Percentiles rank a stretch among this genome's conserved stretches.
Evolutionary conservation across 2,329 filamentous ascomycete species (phyloP).

Genomic region (Hypoxylon rubiginosum): DNA sequence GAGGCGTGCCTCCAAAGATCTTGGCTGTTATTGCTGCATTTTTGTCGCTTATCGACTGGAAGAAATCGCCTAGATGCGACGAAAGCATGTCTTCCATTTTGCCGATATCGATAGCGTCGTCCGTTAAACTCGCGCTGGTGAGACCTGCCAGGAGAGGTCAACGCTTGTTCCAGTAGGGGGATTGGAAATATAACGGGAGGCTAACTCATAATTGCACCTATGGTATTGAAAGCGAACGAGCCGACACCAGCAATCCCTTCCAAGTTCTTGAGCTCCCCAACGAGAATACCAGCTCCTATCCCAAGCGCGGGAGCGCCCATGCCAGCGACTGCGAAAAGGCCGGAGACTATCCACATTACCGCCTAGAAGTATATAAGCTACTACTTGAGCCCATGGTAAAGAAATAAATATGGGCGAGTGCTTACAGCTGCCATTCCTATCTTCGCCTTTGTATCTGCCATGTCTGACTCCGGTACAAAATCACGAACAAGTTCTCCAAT

Average conservation of each 20-base stretch:
- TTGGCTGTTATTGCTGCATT: slow-evolving; percentile 10
- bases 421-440: slow-evolving; percentile 9
- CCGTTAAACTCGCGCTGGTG: not conserved
- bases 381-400: not conserved
- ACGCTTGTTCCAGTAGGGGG: not conserved
- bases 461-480: slow-evolving; percentile 6
- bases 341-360: slow-evolving; percentile 7
- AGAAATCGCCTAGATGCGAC: slow-evolving; percentile 1
- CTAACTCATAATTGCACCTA: slow-evolving; percentile 6
- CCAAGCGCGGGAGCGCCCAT: not conserved
- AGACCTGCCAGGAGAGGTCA: not conserved
- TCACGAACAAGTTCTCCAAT: slow-evolving; percentile 7
- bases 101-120: slow-evolving; percentile 1
- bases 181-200: not conserved
- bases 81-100: slow-evolving; percentile 1
- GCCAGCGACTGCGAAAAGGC: not conserved
- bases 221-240: not conserved
- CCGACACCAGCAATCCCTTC: not conserved
- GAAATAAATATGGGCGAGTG: too few relatives aligned
- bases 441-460: slow-evolving; percentile 4
- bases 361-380: slow-evolving; percentile 8
- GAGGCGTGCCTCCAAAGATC: slow-evolving; percentile 16
- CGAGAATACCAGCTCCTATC: not conserved
- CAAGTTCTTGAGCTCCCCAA: not conserved
- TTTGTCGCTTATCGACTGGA: slow-evolving; percentile 1